Percentiles rank a stretch among this genome's conserved stretches.
phyloP scores from a whole-genome alignment of 495 filamentous ascomycete genomes.

The Aspergillus egyptiacus region DNA sequence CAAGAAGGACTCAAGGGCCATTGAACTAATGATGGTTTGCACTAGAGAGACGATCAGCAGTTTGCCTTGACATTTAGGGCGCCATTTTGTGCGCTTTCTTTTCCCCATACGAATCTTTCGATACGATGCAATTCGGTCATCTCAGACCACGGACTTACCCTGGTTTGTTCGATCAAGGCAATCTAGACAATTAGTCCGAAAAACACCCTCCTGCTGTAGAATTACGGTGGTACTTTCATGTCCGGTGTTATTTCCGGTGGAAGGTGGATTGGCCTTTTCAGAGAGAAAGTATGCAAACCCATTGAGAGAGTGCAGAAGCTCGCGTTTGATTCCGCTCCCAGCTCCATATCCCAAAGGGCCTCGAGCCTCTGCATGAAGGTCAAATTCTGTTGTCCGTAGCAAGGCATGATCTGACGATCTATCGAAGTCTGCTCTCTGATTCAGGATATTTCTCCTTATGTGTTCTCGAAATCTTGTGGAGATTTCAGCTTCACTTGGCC shows the following conservation, averaged over 20 bases:
- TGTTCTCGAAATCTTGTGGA: conserved; percentile 72
- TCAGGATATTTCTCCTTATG: conserved; percentile 61
- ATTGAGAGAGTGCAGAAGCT: conserved; percentile 69
- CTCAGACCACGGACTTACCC: too few relatives aligned
- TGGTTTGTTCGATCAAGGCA: conserved; percentile 96
- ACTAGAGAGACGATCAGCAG: too few relatives aligned
- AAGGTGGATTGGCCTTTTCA: conserved; percentile 44
- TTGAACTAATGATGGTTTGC: conserved; percentile 87
- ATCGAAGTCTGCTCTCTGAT: conserved; percentile 35
- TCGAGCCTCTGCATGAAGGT: conserved; percentile 92
- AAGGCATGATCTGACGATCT: conserved; percentile 59
- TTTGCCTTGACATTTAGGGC: too few relatives aligned
- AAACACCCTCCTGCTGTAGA: conserved; percentile 87
- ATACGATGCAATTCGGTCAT: too few relatives aligned
- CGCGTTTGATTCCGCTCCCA: conserved; percentile 66
- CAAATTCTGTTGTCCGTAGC: conserved; percentile 74
- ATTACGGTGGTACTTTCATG: conserved; percentile 58
- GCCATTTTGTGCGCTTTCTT: too few relatives aligned
- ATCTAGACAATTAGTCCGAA: conserved; percentile 93
- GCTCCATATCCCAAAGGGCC: conserved; percentile 83
- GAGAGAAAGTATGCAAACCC: conserved; percentile 86
- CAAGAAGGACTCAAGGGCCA: conserved; percentile 81
- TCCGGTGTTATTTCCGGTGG: conserved; percentile 17
- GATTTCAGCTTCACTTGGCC: conserved; percentile 75
- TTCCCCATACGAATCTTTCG: too few relatives aligned